Conservation (phyloP, 2,329 filamentous ascomycete species). For the Colletotrichum spinosum region DNA sequence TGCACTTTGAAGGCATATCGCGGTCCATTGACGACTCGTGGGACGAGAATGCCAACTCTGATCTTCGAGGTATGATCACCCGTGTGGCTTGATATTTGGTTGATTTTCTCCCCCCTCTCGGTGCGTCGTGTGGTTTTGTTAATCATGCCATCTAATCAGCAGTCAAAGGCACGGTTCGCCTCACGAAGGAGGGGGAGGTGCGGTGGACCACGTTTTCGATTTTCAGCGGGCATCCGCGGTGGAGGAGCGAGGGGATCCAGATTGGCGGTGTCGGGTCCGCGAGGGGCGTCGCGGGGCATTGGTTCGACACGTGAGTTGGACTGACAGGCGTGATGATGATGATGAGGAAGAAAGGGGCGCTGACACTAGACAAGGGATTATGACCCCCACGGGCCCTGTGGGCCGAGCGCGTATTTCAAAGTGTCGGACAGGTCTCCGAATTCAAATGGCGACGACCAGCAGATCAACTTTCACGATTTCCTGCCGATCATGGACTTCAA, state of each 20-base stretch:
- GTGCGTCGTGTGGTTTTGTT: conserved; percentile 8
- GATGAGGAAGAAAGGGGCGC: neutral
- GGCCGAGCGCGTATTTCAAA: conserved; percentile 85
- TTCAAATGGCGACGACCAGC: conserved; percentile 39
- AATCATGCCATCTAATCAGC: conserved; percentile 37
- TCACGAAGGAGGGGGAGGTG: conserved; percentile 78
- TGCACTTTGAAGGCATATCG: conserved; percentile 74
- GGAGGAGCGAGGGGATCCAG: conserved; percentile 83
- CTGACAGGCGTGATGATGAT: neutral
- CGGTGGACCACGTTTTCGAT: conserved; percentile 79
- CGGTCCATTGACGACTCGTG: conserved; percentile 71
- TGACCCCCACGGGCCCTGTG: conserved; percentile 75
- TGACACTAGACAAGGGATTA: conserved; percentile 62
- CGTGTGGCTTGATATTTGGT: conserved; percentile 37
- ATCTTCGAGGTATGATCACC: conserved; percentile 67
- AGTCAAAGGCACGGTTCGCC: conserved; percentile 67
- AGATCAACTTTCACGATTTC: conserved; percentile 38
- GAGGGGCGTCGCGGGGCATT: conserved; percentile 78
- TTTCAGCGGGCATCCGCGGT: conserved; percentile 73
- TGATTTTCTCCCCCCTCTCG: neutral
- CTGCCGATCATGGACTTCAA: conserved; percentile 40
- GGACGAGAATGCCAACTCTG: conserved; percentile 77
- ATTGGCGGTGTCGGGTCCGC: conserved; percentile 74
- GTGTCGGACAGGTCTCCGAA: conserved; percentile 47
- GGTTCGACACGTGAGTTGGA: conserved; percentile 76